Conservation (phyloP, 148 eudicot species). For the Persicaria maculosa region DNA sequence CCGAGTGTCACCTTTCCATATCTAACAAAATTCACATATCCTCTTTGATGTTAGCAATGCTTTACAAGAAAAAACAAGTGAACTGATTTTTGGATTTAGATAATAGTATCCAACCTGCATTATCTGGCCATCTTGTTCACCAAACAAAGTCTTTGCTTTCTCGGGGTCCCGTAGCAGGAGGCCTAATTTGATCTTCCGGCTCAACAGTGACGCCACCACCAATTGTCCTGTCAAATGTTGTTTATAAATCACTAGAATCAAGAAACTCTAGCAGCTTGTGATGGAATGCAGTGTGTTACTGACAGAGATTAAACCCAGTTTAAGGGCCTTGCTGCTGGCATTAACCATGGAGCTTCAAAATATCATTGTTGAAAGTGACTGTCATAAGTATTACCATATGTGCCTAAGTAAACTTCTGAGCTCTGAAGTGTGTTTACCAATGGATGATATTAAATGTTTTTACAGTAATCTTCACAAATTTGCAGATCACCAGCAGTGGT, state of each 20-base stretch:
- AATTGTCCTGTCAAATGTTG: conserved; percentile 56
- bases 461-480: no score
- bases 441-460: no score
- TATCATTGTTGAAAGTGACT: neutral
- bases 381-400: neutral
- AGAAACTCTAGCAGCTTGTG: neutral
- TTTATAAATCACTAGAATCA: neutral
- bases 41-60: conserved; percentile 23
- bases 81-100: conserved; percentile 8
- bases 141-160: conserved; percentile 74
- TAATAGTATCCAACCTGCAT: conserved; percentile 43
- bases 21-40: conserved; percentile 35
- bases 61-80: conserved; percentile 13
- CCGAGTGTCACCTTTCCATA: conserved; percentile 72
- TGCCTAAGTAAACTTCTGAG: neutral
- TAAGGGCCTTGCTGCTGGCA: neutral
- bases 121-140: conserved; percentile 66
- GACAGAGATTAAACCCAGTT: neutral
- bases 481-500: no score
- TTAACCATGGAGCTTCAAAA: neutral
- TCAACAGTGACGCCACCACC: conserved; percentile 78
- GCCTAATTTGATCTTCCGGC: conserved; percentile 60
- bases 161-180: conserved; percentile 74
- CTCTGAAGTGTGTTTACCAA: neutral
- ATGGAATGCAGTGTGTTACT: neutral